Evolutionary conservation across 148 eudicot species (phyloP).

Genomic region (Camellia sinensis): DNA sequence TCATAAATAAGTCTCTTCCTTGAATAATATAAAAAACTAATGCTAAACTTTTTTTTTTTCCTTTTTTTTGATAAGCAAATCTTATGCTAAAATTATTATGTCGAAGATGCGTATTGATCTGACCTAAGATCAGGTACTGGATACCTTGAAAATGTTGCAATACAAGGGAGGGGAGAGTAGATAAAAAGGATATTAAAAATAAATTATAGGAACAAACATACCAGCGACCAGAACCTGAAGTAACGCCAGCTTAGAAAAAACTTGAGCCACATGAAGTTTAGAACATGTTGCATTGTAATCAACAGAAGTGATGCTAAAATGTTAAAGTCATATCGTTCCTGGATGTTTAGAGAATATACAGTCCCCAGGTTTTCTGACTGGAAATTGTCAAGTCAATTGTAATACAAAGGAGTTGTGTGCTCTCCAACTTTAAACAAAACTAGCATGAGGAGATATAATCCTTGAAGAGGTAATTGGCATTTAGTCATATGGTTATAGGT

Average conservation of each 20-base stretch:
- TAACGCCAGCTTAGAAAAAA: conserved; percentile 94
- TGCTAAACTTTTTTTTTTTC: background rate
- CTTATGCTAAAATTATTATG: background rate
- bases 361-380: conserved; percentile 5
- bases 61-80: no score
- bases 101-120: background rate
- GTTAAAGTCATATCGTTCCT: conserved; percentile 1
- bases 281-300: conserved; percentile 50
- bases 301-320: conserved; percentile 10
- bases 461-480: background rate
- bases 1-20: conserved; percentile 1
- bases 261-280: conserved; percentile 98
- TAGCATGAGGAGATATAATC: background rate
- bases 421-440: background rate
- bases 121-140: conserved; percentile 2
- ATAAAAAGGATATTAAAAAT: background rate
- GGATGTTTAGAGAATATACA: background rate
- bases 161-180: background rate
- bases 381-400: background rate
- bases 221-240: conserved; percentile 93
- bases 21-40: background rate
- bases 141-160: background rate
- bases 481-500: background rate
- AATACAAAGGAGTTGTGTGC: background rate
- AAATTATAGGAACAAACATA: conserved; percentile 20